Base-by-base conservation (phyloP, 345 rosid species). In the Ceriops decandra region DNA sequence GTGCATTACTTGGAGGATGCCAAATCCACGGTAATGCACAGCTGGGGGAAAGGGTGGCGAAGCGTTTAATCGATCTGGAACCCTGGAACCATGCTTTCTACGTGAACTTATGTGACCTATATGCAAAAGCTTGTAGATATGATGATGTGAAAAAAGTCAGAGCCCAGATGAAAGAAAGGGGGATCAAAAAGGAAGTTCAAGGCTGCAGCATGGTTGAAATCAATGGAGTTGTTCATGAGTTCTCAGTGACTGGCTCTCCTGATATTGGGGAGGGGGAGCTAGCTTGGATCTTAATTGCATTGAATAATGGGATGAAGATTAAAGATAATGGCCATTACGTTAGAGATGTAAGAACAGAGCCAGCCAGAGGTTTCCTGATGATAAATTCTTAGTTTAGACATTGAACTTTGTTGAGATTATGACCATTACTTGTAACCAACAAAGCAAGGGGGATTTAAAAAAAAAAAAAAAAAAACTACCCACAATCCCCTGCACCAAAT, bases 1-100 rank as follows among this genome's bases (percentile, higher is more conserved):
- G 89, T 60, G 89, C 91, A 42, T 74, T 87, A 59, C 75, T 87
- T 21, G 89, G 88, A 30, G 91, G 89, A 33, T 87, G 91, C 70
- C 82, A 83, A 79, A 80, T 82, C 81, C 84, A 80, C 62, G 83
- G 85, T 5, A 82, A 85, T 72, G 64, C 72, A 24, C 76, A 80
- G 68, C 27, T 82, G 63, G 89, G 91, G 58, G 86, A 83, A 79
- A 83, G 68, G 75, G 82, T 80, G 11, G 86, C 87, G 2, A 67
- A 53, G 19, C 21, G 72, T 70, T 70, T 87, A 57, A 82, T 87
- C 19, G 77, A 78, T 36, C 26, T 83, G 76, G 85, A 85, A 19
- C 91, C 91, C 20, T 36, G 8, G 62, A 87, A 83, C 75, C 86
- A 87, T 73, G 86, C 82, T 46, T 83, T 80, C 77, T 87, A 85